Evolutionary conservation across 2,329 filamentous ascomycete genomes (phyloP).

Genomic region (Aspergillus sp.): DNA sequence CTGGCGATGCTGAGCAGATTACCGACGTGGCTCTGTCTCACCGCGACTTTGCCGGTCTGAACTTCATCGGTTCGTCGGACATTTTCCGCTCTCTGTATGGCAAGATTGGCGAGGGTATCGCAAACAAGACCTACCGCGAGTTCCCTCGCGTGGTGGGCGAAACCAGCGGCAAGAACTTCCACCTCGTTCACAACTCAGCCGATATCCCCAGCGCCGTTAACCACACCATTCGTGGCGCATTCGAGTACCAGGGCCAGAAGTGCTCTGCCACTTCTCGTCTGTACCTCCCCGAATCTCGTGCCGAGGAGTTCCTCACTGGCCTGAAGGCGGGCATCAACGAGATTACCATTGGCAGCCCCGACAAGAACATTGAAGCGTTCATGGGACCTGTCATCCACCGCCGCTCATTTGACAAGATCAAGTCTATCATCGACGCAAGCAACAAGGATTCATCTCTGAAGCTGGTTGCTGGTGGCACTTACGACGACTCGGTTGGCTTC

Average conservation of each 20-base stretch:
- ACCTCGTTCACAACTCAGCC: constrained; percentile 69
- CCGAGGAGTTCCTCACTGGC: constrained; percentile 63
- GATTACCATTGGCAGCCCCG: constrained; percentile 58
- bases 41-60: constrained; percentile 74
- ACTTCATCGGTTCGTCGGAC: constrained; percentile 86
- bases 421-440: constrained; percentile 68
- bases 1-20: constrained; percentile 77
- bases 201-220: constrained; percentile 71
- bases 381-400: constrained; percentile 81
- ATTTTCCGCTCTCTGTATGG: constrained; percentile 88
- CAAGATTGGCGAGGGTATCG: constrained; percentile 72
- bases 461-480: constrained; percentile 67
- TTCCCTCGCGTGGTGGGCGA: constrained; percentile 85
- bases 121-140: constrained; percentile 70
- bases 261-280: constrained; percentile 75
- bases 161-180: constrained; percentile 90
- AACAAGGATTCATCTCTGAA: constrained; percentile 66
- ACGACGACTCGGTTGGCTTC: constrained; percentile 71
- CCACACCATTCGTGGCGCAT: constrained; percentile 77
- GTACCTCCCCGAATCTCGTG: constrained; percentile 70
- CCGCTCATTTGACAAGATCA: constrained; percentile 72
- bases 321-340: constrained; percentile 61
- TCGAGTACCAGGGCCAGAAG: constrained; percentile 86
- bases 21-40: constrained; percentile 72
- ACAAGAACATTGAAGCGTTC: constrained; percentile 55